Base-by-base conservation (phyloP, 768 basidiomycete genomes). In the Austroboletus festivus region DNA sequence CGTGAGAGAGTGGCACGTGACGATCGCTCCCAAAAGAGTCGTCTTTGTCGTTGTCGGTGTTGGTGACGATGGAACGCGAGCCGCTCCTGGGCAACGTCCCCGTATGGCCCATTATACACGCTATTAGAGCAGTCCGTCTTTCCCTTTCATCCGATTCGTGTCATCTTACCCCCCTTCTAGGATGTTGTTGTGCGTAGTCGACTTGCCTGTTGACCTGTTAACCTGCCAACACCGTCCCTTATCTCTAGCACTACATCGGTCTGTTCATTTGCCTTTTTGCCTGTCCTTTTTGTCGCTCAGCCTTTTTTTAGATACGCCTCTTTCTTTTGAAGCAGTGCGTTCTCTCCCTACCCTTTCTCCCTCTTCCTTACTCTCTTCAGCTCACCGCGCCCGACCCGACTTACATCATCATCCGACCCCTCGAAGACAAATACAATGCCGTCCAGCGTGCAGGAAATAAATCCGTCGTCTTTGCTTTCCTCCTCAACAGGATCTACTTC, bases 401-500 rank as follows among this genome's bases (percentile, higher is more conserved):
- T 2, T 96, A 96, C 63, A 87, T 90, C 1, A 83, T 97, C 52
- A 76, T 95, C 46, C 86, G 84, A 31, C 94, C 94, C 1, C 75
- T 97, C 26, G 80, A 85, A 40, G 88, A 93, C 50, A 95, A 93
- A 70, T 96, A 96, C 67, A 71, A 79, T 24, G 74, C 75, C 10
- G 70, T 93, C 42, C 87, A 90, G 61, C 76, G 73, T 22, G 63
- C 73, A 38, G 85, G 86, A 21, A 97, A 96, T 69, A 81, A 85
- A 63, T 83, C 92, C 5, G 72, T 91, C 50, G 85, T 90, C 5
- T 96, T 96, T 62, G 92, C 91, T 58, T 79, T 93, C 50, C 82
- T 96, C 3, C 71, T 96, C 46, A 95, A 93, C 67, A 82, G 90
- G 30, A 80, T 92, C 4, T 82, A 93, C 65, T 95, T 95, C 67